Conservation (phyloP, 179 eudicot genomes). For the Silene noctiflora region DNA sequence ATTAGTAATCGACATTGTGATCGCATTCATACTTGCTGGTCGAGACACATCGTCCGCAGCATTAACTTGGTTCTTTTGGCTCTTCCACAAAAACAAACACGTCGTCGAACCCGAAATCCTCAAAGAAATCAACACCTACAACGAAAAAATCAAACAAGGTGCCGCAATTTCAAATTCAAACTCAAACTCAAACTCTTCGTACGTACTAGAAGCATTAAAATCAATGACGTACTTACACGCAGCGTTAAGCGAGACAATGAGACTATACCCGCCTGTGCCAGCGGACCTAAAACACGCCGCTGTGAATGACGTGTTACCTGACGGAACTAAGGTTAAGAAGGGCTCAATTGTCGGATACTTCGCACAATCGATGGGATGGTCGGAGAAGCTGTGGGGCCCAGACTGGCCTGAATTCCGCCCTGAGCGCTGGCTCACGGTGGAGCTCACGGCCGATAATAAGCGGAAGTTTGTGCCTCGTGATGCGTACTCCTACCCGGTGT, state of each 20-base stretch:
- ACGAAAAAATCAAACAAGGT: slow-evolving; percentile 2
- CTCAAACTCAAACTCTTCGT: no score
- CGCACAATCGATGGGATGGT: slow-evolving; percentile 68
- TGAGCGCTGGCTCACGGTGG: slow-evolving; percentile 40
- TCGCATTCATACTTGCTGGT: slow-evolving; percentile 63
- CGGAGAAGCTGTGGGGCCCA: slow-evolving; percentile 50
- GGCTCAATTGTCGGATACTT: slow-evolving; percentile 47
- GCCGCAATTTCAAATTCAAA: neutral
- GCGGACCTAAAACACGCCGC: slow-evolving; percentile 37
- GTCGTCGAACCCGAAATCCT: slow-evolving; percentile 46
- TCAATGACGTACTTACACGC: slow-evolving; percentile 60
- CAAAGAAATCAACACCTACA: slow-evolving; percentile 31
- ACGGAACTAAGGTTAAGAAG: slow-evolving; percentile 51
- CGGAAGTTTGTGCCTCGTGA: slow-evolving; percentile 41
- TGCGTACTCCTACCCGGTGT: slow-evolving; percentile 50
- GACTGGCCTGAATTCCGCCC: slow-evolving; percentile 49
- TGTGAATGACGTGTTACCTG: slow-evolving; percentile 49
- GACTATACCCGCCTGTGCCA: slow-evolving; percentile 67
- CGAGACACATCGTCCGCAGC: slow-evolving; percentile 59
- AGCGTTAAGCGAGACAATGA: slow-evolving; percentile 55
- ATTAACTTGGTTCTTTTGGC: slow-evolving; percentile 66
- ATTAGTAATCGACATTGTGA: slow-evolving; percentile 44
- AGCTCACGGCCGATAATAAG: slow-evolving; percentile 16
- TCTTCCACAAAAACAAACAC: slow-evolving; percentile 28
- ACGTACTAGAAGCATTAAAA: slow-evolving; percentile 40